Evolutionary conservation across 2,329 filamentous ascomycete species (phyloP), one percentile per base, ranked within the genome.

Genomic region (Neocucurbitaria cava): DNA sequence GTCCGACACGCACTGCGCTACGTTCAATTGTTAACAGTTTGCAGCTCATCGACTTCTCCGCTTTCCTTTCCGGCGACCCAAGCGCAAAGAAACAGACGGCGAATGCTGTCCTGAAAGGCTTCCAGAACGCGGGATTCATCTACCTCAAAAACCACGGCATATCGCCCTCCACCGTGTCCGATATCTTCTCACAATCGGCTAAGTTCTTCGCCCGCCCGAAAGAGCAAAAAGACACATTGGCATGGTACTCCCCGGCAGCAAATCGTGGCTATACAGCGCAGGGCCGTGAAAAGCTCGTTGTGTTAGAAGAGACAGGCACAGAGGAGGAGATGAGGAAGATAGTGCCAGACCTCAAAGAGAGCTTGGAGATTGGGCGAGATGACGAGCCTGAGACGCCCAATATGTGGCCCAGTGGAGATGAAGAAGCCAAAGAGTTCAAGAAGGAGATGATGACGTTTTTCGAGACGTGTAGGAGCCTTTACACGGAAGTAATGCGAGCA

Each of bases 61-160:
- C 81, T 39, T 95, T 93, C 75, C 84, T 91, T 45, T 76, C 82
- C 52, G 89, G 89, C 30, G 81, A 83, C 18, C 78, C 84, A 0
- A 67, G 81, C 9, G 80, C 89, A 62, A 89, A 88, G 64, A 78
- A 82, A 46, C 77, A 83, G 39, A 87, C 90, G 1, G 92, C 92
- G 20, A 77, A 86, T 48, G 85, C 89, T 36, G 87, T 96, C 63
- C 86, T 94, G 11, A 72, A 86, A 48, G 92, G 91, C 38, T 96
- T 97, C 79, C 89, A 92, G 67, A 88, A 85, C 1, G 90, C 92
- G 2, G 93, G 93, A 52, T 96, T 97, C 80, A 85, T 97, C 60
- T 96, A 96, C 77, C 85, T 96, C 35, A 88, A 88, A 65, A 90
- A 94, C 75, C 88, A 94, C 62, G 85, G 89, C 36, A 89, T 96